Base-by-base conservation (phyloP, 2,329 filamentous ascomycete genomes). In the Verticillium dahliae region DNA sequence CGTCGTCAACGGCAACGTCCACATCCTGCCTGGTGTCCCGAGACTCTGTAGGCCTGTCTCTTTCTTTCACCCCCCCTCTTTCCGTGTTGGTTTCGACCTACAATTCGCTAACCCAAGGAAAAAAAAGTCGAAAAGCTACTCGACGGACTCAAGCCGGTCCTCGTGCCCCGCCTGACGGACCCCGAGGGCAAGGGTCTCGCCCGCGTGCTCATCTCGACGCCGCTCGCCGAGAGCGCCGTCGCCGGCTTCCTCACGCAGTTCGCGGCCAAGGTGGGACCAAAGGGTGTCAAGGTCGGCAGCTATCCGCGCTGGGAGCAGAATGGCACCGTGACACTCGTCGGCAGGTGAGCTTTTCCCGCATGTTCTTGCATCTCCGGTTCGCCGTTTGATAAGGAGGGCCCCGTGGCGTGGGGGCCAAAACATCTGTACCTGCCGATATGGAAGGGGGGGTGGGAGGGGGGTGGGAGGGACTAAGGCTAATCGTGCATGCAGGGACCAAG, bases 231-330 rank as follows among this genome's bases (percentile, higher is more conserved):
- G 80, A 97, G 92, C 74, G 84, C 84, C 18, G 87, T 97, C 37
- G 94, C 95, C 13, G 85, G 81, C 18, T 97, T 91, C 72, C 79
- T 99, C 69, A 94, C 92, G 1, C 84, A 91, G 66, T 78, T 98
- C 65, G 91, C 93, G 4, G 83, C 79, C 34, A 85, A 85, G 73
- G 90, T 93, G 27, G 89, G 87, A 72, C 78, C 86, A 1, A 86
- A 84, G 69, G 92, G 92, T 3, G 84, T 98, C 69, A 98, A 98
- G 78, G 92, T 98, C 15, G 95, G 95, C 56, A 96, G 91, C 75
- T 98, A 99, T 75, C 95, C 95, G 39, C 82, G 92, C 61, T 97
- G 93, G 92, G 91, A 90, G 5, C 94, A 91, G 81, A 86, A 86
- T 69, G 98, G 98, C 75, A 95, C 92, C 0, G 92, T 98, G 57